These are phyloP conservation scores for Leptodontidium sp. DNA, from an alignment of 2,329 filamentous ascomycete species.

Conservation along the genomic window DNA sequence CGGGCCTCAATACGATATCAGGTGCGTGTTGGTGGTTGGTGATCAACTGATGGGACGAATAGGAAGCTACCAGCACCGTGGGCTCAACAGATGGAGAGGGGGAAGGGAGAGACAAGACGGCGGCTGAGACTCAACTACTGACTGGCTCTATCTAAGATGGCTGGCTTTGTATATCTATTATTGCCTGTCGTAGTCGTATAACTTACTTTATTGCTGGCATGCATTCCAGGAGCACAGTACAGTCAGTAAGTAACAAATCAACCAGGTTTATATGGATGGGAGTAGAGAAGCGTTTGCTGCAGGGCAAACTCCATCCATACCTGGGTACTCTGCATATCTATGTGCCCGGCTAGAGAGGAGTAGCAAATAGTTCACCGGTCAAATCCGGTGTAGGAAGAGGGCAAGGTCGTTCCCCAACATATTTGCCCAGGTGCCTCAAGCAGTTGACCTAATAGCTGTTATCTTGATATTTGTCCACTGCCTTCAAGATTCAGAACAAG, in stretches of 20 bases:
- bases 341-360: not conserved
- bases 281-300: not conserved
- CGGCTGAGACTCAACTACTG: constrained; percentile 5
- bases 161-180: not conserved
- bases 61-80: not conserved
- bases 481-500: no score
- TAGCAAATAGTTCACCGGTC: no score
- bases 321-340: no score
- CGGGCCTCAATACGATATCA: not conserved
- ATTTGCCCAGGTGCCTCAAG: no score
- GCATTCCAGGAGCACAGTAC: not conserved
- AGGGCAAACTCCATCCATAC: not conserved
- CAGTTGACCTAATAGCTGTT: no score
- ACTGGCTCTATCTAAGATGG: not conserved
- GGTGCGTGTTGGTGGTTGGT: not conserved
- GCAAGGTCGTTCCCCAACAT: no score
- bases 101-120: not conserved
- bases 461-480: no score
- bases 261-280: not conserved
- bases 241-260: not conserved
- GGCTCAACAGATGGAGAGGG: constrained; percentile 9
- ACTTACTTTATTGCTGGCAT: not conserved
- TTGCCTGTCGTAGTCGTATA: constrained; percentile 1
- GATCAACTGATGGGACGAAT: not conserved
- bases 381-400: no score